Evolutionary conservation across 2,329 filamentous ascomycete genomes (phyloP).

Genomic region (Blumeria hordei): DNA sequence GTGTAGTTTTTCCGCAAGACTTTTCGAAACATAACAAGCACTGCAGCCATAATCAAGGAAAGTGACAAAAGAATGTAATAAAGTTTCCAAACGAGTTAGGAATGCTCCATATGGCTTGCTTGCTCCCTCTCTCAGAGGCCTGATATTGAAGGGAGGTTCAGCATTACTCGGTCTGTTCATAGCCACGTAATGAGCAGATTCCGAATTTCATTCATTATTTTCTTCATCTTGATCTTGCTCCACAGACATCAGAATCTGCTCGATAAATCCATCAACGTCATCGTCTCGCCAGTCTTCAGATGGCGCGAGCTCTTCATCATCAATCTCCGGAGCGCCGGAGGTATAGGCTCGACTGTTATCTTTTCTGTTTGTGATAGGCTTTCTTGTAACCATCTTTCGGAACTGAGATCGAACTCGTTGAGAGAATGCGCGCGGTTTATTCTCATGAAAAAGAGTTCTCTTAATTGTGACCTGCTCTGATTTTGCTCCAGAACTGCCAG

Average conservation of each 20-base stretch:
- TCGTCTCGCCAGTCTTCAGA: background rate
- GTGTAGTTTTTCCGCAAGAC: conserved; percentile 2
- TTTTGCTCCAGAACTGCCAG: too few species aligned
- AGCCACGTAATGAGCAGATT: background rate
- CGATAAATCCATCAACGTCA: background rate
- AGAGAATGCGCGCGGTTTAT: too few species aligned
- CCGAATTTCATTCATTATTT: background rate
- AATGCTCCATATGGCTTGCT: background rate
- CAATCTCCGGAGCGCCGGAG: background rate
- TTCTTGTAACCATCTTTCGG: background rate
- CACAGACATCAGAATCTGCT: background rate
- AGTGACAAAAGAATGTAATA: background rate
- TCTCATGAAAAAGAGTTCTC: too few species aligned
- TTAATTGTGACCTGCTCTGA: too few species aligned
- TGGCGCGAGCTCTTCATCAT: background rate
- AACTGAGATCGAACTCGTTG: too few species aligned
- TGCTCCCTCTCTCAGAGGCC: background rate
- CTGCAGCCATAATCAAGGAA: background rate
- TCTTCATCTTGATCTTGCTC: background rate
- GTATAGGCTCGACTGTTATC: background rate
- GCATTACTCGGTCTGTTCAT: background rate
- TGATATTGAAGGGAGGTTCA: background rate
- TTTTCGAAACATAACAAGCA: background rate
- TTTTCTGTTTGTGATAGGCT: background rate
- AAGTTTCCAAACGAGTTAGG: background rate